A percentile compares a stretch with the other conserved stretches of the same genome.
phyloP scores from a whole-genome alignment of 495 filamentous ascomycete species.

The Cercophora newfieldiana region DNA sequence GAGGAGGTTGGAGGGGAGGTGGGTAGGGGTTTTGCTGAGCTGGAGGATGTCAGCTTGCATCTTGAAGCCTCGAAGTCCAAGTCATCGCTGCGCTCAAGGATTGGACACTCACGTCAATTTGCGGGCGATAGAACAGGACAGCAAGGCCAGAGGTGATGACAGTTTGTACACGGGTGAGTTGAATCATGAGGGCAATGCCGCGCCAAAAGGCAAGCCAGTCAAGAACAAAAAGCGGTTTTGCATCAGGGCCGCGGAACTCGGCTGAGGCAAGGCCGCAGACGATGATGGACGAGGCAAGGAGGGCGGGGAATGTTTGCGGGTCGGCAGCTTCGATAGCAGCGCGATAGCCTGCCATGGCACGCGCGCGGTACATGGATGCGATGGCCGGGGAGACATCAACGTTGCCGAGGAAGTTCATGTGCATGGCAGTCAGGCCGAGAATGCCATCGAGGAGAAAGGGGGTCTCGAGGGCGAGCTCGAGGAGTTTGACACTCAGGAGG shows the following conservation, averaged over 20 bases:
- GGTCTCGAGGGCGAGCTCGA: conserved; percentile 47
- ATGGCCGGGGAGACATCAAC: conserved; percentile 15
- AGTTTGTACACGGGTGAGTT: conserved; percentile 25
- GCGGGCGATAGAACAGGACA: conserved; percentile 41
- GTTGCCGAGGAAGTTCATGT: conserved; percentile 14
- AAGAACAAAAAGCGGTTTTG: conserved; percentile 39
- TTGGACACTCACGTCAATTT: too few relatives aligned
- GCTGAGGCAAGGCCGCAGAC: conserved; percentile 43
- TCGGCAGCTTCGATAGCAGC: conserved; percentile 42
- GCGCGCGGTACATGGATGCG: conserved; percentile 40
- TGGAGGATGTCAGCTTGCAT: too few relatives aligned
- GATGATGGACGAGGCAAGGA: conserved; percentile 44
- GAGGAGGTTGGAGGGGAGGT: conserved; percentile 44
- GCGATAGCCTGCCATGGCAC: conserved; percentile 46
- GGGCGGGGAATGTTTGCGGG: conserved; percentile 39
- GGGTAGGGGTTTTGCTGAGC: conserved; percentile 32
- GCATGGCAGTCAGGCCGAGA: conserved; percentile 48
- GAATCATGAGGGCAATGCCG: conserved; percentile 45
- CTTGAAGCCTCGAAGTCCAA: too few relatives aligned
- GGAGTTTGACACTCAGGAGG: conserved; percentile 43
- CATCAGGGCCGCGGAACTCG: conserved; percentile 42
- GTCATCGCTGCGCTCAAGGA: too few relatives aligned
- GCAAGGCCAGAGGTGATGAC: conserved; percentile 36
- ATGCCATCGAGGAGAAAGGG: conserved; percentile 53
- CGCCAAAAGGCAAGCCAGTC: conserved; percentile 52